These are phyloP conservation scores for Penicillium sp. DNA, from an alignment of 2,329 filamentous ascomycete genomes.

Conservation along the genomic window DNA sequence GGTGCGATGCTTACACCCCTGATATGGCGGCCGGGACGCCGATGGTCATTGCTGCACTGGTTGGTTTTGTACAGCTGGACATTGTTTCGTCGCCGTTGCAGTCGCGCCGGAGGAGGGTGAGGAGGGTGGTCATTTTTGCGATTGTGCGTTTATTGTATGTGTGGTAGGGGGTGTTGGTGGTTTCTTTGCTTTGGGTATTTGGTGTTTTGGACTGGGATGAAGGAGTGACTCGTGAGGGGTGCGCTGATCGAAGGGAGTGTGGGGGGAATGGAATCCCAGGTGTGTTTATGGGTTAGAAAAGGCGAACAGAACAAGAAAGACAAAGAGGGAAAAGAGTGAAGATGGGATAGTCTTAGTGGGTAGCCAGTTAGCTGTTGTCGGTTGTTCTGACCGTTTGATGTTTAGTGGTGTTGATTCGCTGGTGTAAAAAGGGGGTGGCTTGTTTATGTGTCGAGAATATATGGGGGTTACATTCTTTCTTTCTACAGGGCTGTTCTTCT, in stretches of 20 bases:
- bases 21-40: slow-evolving; percentile 8
- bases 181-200: not conserved
- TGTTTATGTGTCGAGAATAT: not conserved
- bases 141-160: not conserved
- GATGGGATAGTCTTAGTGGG: not conserved
- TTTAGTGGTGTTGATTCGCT: slow-evolving; percentile 3
- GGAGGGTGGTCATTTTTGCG: slow-evolving; percentile 4
- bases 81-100: slow-evolving; percentile 8
- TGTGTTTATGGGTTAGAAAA: not conserved
- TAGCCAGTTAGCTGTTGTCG: not conserved
- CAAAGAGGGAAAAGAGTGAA: not conserved
- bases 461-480: slow-evolving; percentile 3
- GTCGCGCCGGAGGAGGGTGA: slow-evolving; percentile 5
- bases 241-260: not conserved
- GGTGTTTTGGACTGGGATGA: not conserved
- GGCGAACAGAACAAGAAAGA: not conserved
- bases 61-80: slow-evolving; percentile 10
- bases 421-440: slow-evolving; percentile 10
- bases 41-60: slow-evolving; percentile 7
- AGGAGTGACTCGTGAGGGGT: slow-evolving; percentile 1
- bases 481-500: not conserved
- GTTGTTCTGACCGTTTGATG: not conserved
- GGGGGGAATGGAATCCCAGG: not conserved
- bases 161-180: not conserved
- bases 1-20: slow-evolving; percentile 2